phyloP scores from a whole-genome alignment of 805 yeast species.

The Starmerella riodocensis region DNA sequence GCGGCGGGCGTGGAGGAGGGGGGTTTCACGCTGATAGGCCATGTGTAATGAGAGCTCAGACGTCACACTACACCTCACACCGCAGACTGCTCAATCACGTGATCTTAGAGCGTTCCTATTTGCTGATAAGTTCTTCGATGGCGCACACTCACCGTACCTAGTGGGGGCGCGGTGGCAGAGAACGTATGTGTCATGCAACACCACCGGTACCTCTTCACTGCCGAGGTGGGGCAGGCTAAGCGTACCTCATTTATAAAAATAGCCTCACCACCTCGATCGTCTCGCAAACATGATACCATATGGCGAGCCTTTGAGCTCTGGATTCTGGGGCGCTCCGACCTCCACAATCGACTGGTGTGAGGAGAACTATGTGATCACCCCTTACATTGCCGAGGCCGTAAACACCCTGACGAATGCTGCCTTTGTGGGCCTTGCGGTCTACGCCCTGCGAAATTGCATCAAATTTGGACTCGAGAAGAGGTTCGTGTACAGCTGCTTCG shows the following conservation, averaged over 20 bases:
- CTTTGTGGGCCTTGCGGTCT: conserved; percentile 42
- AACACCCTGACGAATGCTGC: conserved; percentile 69
- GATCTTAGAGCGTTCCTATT: too few relatives aligned
- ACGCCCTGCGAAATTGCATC: conserved; percentile 48
- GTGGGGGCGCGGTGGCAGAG: too few relatives aligned
- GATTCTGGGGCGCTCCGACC: conserved; percentile 36
- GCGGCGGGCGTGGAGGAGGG: too few relatives aligned
- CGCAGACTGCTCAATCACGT: too few relatives aligned
- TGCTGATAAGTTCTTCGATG: too few relatives aligned
- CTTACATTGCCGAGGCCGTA: conserved; percentile 78
- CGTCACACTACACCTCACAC: too few relatives aligned
- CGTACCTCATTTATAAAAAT: too few relatives aligned
- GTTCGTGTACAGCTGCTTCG: conserved; percentile 57
- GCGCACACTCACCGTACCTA: too few relatives aligned
- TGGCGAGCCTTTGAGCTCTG: conserved; percentile 14
- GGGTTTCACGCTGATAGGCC: too few relatives aligned
- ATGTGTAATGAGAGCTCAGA: too few relatives aligned
- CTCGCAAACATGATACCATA: conserved; percentile 13
- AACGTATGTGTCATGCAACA: not conserved
- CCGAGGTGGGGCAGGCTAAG: too few relatives aligned
- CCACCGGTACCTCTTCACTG: not conserved
- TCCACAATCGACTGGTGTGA: conserved; percentile 99
- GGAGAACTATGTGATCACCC: conserved; percentile 80
- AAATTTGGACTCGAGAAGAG: conserved; percentile 53
- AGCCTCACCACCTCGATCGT: not conserved